Evolutionary conservation across 306 rosid genomes (phyloP), one percentile per base, ranked within the genome.

Genomic region (Rubus idaeus): DNA sequence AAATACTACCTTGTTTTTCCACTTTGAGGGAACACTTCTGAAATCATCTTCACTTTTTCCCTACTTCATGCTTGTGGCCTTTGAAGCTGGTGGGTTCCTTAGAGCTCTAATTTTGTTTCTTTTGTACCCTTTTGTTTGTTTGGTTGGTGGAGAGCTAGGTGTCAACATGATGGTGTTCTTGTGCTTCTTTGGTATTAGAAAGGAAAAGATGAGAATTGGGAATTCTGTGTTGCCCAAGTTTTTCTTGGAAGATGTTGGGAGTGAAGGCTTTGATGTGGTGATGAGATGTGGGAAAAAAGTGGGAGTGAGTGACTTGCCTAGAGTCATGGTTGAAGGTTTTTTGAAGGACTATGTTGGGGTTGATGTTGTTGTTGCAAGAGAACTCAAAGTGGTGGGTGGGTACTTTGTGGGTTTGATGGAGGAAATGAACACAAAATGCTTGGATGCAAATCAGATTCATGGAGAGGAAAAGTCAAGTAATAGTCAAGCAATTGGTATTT

Each of bases 51-150:
- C 93, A 0, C 18, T 85, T 21, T 90, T 91, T 41, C 90, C 97
- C 42, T 91, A 90, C 78, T 91, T 91, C 88, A 81, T 90, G 93
- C 84, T 91, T 14, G 91, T 88, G 76, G 92, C 97, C 55, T 84
- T 90, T 76, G 97, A 91, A 78, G 97, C 87, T 46, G 90, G 95
- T 17, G 91, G 95, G 30, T 20, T 88, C 6, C 21, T 85, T 14
- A 84, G 97, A 66, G 79, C 86, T 49, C 75, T 90, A 14, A 30
- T 85, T 68, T 67, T 91, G 82, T 77, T 90, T 44, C 84, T 88
- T 14, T 69, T 82, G 23, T 87, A 87, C 80, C 95, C 95, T 77
- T 70, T 90, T 41, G 84, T 90, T 13, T 77, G 88, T 79, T 42
- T 90, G 35, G 67, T 79, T 35, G 89, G 93, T 11, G 90, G 90